Conservation (phyloP, 306 rosid genomes). For the Cajanus cajan region DNA sequence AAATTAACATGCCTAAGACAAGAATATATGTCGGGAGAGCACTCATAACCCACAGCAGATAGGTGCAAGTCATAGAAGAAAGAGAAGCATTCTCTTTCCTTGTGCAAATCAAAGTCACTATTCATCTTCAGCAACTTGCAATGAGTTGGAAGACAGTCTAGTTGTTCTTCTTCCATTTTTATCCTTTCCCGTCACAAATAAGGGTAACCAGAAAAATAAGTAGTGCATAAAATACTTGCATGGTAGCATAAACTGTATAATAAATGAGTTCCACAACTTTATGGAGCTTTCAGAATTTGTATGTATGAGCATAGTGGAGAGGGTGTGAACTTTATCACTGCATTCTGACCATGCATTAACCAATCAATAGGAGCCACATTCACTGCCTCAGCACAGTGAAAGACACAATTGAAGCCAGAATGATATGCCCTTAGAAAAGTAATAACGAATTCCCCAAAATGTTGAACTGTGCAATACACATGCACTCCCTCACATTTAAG, state of each 20-base stretch:
- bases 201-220: neutral
- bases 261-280: neutral
- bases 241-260: neutral
- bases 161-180: conserved; percentile 74
- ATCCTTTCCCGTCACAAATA: conserved; percentile 56
- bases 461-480: conserved; percentile 71
- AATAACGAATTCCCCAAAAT: conserved; percentile 86
- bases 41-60: conserved; percentile 72
- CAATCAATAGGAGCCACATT: conserved; percentile 98
- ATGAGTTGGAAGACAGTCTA: conserved; percentile 54
- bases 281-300: neutral
- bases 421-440: conserved; percentile 98
- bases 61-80: conserved; percentile 89
- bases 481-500: conserved; percentile 90
- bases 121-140: conserved; percentile 71
- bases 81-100: conserved; percentile 83
- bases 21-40: conserved; percentile 76
- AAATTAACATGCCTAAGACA: conserved; percentile 72
- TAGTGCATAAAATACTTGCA: neutral
- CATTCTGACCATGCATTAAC: conserved; percentile 91
- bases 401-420: conserved; percentile 93
- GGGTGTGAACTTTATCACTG: conserved; percentile 85
- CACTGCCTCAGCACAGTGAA: conserved; percentile 99
- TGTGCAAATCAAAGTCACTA: conserved; percentile 55
- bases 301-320: neutral